Conservation (phyloP, 208 protist species). For the Leishmania guyanensis region DNA sequence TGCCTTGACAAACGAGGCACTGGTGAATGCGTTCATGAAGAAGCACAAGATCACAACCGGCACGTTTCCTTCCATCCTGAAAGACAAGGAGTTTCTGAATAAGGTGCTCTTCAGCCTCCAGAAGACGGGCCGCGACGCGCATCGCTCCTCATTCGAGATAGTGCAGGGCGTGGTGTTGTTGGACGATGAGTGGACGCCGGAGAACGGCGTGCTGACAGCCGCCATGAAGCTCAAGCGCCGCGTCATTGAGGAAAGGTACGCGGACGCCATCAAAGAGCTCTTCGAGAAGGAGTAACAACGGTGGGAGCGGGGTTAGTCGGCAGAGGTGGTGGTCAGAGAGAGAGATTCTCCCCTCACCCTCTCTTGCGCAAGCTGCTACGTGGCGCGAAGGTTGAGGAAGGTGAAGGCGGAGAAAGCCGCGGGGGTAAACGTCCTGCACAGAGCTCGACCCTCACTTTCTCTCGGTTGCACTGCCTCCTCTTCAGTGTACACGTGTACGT, state of each 20-base stretch:
- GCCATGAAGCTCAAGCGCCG: constrained; percentile 84
- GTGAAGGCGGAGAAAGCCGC: not conserved
- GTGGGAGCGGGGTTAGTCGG: not conserved
- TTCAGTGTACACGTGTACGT: not conserved
- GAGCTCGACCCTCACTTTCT: not conserved
- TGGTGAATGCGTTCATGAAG: constrained; percentile 55
- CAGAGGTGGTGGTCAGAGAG: not conserved
- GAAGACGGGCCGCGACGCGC: constrained; percentile 50
- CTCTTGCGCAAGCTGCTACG: not conserved
- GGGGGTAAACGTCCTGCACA: not conserved
- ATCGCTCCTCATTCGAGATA: constrained; percentile 75
- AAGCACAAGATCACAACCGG: constrained; percentile 53
- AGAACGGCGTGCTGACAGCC: constrained; percentile 81
- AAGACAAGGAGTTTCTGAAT: constrained; percentile 45
- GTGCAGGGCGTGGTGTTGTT: constrained; percentile 55
- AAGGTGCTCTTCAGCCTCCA: constrained; percentile 50
- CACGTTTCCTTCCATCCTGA: constrained; percentile 51
- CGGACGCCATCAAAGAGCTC: constrained; percentile 56
- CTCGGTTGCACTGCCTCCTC: not conserved
- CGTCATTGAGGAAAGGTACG: constrained; percentile 67
- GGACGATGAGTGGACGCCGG: constrained; percentile 81
- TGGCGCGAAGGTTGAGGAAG: not conserved
- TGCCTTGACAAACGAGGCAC: constrained; percentile 53
- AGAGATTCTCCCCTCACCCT: not conserved
- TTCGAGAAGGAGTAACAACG: constrained; percentile 45